phyloP scores from a whole-genome alignment of 2,329 filamentous ascomycete species.

The Aquanectria penicillioides region DNA sequence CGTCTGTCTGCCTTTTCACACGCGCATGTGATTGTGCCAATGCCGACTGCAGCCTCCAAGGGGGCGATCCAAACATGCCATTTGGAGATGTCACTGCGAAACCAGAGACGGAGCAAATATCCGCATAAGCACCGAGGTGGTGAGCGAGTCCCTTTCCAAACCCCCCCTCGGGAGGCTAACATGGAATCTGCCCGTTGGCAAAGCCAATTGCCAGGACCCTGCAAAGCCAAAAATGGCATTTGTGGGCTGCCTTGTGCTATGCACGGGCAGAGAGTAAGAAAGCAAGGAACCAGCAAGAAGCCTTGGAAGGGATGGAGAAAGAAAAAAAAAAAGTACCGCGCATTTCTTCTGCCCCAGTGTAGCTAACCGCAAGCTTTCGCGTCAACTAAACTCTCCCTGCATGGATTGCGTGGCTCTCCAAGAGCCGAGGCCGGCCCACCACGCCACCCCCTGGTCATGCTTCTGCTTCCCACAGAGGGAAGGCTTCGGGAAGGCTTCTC shows the following conservation, averaged over 20 bases:
- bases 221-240: not conserved
- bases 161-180: no score
- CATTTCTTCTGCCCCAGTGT: not conserved
- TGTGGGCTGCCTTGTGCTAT: no score
- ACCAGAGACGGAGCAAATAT: constrained; percentile 23
- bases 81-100: constrained; percentile 23
- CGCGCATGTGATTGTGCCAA: constrained; percentile 34
- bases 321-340: not conserved
- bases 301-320: no score
- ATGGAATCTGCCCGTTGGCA: no score
- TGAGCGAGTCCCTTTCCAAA: no score
- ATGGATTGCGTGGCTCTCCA: constrained; percentile 25
- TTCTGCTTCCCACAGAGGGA: constrained; percentile 21
- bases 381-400: constrained; percentile 14
- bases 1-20: no score
- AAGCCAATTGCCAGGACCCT: not conserved
- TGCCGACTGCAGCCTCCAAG: constrained; percentile 1
- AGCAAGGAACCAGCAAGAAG: no score
- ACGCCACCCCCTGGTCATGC: constrained; percentile 21
- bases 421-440: constrained; percentile 18
- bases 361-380: no score
- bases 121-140: constrained; percentile 43
- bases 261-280: no score
- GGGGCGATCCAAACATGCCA: constrained; percentile 4
- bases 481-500: constrained; percentile 39